phyloP scores from a whole-genome alignment of 1,284 basidiomycete genomes.

The Trichosporon ovoides region DNA sequence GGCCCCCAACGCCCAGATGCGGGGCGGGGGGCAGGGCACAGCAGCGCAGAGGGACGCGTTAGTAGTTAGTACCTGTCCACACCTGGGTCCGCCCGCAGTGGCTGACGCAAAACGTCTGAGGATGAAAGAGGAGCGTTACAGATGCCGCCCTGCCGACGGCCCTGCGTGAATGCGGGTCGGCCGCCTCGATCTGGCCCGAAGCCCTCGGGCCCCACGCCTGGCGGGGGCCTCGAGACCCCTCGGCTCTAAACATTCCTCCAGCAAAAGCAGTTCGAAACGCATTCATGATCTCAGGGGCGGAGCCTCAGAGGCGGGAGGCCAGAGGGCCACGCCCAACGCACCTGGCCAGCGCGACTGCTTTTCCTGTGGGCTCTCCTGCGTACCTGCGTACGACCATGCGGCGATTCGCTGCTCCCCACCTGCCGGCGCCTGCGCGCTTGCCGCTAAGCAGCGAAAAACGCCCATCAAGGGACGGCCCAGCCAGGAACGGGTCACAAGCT shows the following conservation, averaged over 20 bases:
- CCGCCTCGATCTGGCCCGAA: neutral
- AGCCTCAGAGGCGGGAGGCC: neutral
- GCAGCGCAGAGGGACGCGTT: neutral
- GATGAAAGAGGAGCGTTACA: conserved; percentile 1
- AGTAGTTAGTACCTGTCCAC: no score
- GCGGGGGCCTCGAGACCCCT: neutral
- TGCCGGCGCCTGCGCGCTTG: neutral
- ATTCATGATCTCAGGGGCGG: neutral
- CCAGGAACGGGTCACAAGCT: no score
- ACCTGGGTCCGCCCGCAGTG: neutral
- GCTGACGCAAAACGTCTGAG: conserved; percentile 1
- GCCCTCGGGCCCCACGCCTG: neutral
- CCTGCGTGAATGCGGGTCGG: neutral
- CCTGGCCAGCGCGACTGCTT: no score
- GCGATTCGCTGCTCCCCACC: neutral
- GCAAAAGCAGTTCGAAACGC: neutral
- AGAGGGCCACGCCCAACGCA: neutral
- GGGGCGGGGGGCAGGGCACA: neutral
- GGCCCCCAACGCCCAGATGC: neutral
- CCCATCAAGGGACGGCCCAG: neutral
- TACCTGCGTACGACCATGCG: neutral
- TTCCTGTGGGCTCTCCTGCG: neutral
- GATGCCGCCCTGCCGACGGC: conserved; percentile 4
- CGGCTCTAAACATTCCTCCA: neutral
- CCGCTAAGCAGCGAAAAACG: neutral